These are phyloP conservation scores for Sclerotinia subarctica DNA, from an alignment of 2,329 filamentous ascomycete species.

Conservation along the genomic window DNA sequence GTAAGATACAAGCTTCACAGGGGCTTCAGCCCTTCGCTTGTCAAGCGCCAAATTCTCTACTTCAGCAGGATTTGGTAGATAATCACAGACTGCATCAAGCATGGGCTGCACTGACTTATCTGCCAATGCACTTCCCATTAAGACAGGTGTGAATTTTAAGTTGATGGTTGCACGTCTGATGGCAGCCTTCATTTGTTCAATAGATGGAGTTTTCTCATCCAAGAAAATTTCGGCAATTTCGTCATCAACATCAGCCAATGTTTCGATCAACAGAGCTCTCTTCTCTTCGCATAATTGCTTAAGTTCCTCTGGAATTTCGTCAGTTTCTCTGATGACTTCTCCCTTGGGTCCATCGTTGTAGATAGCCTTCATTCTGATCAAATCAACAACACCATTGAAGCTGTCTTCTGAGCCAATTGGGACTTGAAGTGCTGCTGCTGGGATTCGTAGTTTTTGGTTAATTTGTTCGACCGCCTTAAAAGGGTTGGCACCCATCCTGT, in stretches of 20 bases:
- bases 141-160: constrained; percentile 86
- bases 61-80: constrained; percentile 86
- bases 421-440: constrained; percentile 89
- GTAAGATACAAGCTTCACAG: constrained; percentile 87
- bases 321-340: constrained; percentile 69
- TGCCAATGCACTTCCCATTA: constrained; percentile 94
- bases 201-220: constrained; percentile 76
- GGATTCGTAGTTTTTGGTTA: constrained; percentile 90
- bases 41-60: constrained; percentile 89
- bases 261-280: constrained; percentile 83
- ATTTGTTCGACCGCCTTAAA: constrained; percentile 98
- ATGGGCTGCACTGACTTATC: constrained; percentile 96
- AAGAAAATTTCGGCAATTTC: constrained; percentile 95
- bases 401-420: constrained; percentile 91
- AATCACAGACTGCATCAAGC: constrained; percentile 95
- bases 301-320: constrained; percentile 80
- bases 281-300: constrained; percentile 76
- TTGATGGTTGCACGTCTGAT: constrained; percentile 87
- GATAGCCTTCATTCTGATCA: constrained; percentile 87
- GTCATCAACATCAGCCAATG: constrained; percentile 94
- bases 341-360: constrained; percentile 87
- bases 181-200: constrained; percentile 83
- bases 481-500: constrained; percentile 96
- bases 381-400: constrained; percentile 87
- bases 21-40: constrained; percentile 70